Evolutionary conservation across 2,329 filamentous ascomycete species (phyloP), one percentile per base, ranked within the genome.

Genomic region (Calonectria fujianensis): DNA sequence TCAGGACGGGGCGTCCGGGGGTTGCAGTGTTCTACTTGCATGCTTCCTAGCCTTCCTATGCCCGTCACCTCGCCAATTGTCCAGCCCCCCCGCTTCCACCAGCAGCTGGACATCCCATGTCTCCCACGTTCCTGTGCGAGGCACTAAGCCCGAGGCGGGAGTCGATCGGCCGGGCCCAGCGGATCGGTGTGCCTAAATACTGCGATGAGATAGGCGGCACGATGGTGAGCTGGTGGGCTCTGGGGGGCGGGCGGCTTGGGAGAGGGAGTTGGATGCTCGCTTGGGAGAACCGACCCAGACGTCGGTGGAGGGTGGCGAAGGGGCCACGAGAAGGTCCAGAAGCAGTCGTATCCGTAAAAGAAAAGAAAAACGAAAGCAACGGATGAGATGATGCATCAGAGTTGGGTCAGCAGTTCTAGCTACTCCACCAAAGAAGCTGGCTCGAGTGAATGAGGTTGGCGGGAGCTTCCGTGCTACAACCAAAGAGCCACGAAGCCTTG

Each of bases 81-180:
- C 39, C 61, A 32, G 29, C 61, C 37, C 24, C 54, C 68, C 68
- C 57, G 57, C 37, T 65, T 32, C 18, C 35, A 31, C 37, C 69
- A 50, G 24, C 69, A 50, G 39, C 61, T 65, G 61, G 39, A 65
- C 29, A 52, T 70, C 41, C 45, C 66, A 70, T 70, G 48, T 50
- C 64, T 73, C 57, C 70, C 70, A 70, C 72, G 59, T 70, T 74
- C 59, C 63, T 66, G 51, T 35, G 54, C 67, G 48, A 37, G 41
- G 45, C 67, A 73, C 74, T 75, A 75, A 59, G 39, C 74, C 61
- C 39, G 48, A 74, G 70, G 51, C 73, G 70, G 70, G 70, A 73
- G 66, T 18, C 70, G 70, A 75, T 75, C 73, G 70, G 61, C 66
- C 41, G 51, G 70, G 50, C 59, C 70, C 65, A 63, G 70, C 70